These are phyloP conservation scores for Astragalus membranaceus DNA, from an alignment of 306 rosid genomes.

Conservation along the genomic window DNA sequence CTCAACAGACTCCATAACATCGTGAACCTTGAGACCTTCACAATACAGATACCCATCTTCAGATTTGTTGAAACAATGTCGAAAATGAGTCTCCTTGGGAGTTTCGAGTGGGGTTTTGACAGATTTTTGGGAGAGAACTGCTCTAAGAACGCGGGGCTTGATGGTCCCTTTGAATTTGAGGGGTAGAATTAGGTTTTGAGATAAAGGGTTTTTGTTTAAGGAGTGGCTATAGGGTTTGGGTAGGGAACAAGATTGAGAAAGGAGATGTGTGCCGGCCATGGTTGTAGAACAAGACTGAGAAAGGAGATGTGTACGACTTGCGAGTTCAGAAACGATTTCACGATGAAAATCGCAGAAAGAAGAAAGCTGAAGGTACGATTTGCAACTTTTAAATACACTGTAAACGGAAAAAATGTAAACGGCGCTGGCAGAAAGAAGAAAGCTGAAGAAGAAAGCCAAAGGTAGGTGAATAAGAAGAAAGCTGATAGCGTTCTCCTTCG, in stretches of 20 bases:
- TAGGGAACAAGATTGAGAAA: slow-evolving; percentile 35
- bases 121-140: slow-evolving; percentile 54
- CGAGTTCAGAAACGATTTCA: too few species aligned
- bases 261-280: slow-evolving; percentile 53
- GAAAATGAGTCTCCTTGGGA: slow-evolving; percentile 30
- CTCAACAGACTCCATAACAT: slow-evolving; percentile 81
- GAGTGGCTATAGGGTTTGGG: slow-evolving; percentile 33
- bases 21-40: slow-evolving; percentile 67
- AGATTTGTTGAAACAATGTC: slow-evolving; percentile 72
- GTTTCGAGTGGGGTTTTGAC: slow-evolving; percentile 24
- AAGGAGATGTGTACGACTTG: too few species aligned
- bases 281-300: too few species aligned
- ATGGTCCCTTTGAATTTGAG: slow-evolving; percentile 27
- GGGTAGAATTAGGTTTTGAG: slow-evolving; percentile 17
- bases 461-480: too few species aligned
- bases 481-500: too few species aligned
- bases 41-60: slow-evolving; percentile 78
- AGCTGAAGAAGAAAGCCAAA: too few species aligned
- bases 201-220: slow-evolving; percentile 28
- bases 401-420: too few species aligned
- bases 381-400: too few species aligned
- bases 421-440: too few species aligned
- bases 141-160: slow-evolving; percentile 37
- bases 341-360: too few species aligned
- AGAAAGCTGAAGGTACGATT: too few species aligned